phyloP scores from a whole-genome alignment of 352 stramenopile genomes.

The Thraustotheca clavata region DNA sequence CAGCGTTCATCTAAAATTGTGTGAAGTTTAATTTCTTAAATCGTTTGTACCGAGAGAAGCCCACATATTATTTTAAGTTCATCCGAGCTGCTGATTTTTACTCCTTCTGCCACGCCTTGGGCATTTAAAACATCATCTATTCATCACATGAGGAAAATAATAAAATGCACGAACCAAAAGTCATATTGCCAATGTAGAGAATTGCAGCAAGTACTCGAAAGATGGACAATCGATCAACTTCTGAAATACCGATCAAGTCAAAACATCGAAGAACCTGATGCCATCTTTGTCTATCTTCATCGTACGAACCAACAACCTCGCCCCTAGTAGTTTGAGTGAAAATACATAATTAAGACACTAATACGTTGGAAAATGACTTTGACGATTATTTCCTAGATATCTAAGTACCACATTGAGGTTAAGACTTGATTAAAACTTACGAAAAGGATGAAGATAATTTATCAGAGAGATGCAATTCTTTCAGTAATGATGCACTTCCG shows the following conservation, averaged over 20 bases:
- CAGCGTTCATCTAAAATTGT: neutral
- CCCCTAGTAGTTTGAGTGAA: neutral
- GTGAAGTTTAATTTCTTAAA: neutral
- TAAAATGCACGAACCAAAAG: constrained; percentile 24
- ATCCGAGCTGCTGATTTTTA: neutral
- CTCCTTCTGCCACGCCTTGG: constrained; percentile 8
- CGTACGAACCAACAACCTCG: neutral
- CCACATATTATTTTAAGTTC: neutral
- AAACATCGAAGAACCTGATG: constrained; percentile 23
- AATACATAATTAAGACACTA: neutral
- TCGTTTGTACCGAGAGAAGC: neutral
- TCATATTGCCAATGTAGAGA: constrained; percentile 63
- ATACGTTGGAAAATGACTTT: neutral
- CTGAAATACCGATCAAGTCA: constrained; percentile 24
- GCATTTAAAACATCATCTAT: constrained; percentile 13
- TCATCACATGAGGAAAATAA: neutral
- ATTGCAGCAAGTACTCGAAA: constrained; percentile 58
- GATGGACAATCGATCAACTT: constrained; percentile 36
- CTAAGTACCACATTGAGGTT: neutral
- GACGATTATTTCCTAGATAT: neutral
- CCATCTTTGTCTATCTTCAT: constrained; percentile 58
- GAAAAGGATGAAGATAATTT: constrained; percentile 34
- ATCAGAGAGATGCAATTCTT: constrained; percentile 35
- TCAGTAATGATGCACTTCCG: constrained; percentile 35
- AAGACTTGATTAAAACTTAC: constrained; percentile 33